Conservation (phyloP, 176 grass and related monocot genomes). For the Zizania latifolia region DNA sequence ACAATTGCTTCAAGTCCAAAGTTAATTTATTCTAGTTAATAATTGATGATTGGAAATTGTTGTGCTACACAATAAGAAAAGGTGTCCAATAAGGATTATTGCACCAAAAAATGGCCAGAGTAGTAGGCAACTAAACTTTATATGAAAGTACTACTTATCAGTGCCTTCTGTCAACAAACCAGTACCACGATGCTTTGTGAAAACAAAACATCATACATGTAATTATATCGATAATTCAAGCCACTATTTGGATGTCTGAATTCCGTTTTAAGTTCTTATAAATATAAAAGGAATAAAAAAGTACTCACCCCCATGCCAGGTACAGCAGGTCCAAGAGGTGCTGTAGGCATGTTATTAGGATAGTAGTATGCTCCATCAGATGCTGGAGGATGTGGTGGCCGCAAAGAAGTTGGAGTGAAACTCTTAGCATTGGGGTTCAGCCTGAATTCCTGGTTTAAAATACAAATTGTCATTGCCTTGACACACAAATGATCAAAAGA, state of each 20-base stretch:
- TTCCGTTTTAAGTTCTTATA: not conserved
- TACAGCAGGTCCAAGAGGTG: conserved; percentile 44
- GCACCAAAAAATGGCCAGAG: not conserved
- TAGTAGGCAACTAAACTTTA: conserved; percentile 4
- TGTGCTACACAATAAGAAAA: not conserved
- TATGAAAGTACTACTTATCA: too few species aligned
- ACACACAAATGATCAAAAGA: not conserved
- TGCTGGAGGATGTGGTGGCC: conserved; percentile 32
- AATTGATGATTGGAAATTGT: not conserved
- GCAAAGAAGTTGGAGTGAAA: conserved; percentile 50
- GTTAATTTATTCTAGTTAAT: not conserved
- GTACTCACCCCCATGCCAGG: conserved; percentile 57
- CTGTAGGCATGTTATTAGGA: conserved; percentile 40
- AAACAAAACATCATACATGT: not conserved
- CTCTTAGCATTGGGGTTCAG: conserved; percentile 66
- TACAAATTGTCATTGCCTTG: not conserved
- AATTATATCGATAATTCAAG: not conserved
- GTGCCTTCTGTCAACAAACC: not conserved
- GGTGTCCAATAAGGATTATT: not conserved
- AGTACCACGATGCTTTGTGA: not conserved
- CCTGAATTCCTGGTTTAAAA: conserved; percentile 60
- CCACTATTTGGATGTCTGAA: not conserved
- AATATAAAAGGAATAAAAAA: not conserved
- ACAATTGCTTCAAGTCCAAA: not conserved
- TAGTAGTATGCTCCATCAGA: conserved; percentile 68